phyloP scores from a whole-genome alignment of 2,329 filamentous ascomycete species.

The Paramyrothecium roridum region DNA sequence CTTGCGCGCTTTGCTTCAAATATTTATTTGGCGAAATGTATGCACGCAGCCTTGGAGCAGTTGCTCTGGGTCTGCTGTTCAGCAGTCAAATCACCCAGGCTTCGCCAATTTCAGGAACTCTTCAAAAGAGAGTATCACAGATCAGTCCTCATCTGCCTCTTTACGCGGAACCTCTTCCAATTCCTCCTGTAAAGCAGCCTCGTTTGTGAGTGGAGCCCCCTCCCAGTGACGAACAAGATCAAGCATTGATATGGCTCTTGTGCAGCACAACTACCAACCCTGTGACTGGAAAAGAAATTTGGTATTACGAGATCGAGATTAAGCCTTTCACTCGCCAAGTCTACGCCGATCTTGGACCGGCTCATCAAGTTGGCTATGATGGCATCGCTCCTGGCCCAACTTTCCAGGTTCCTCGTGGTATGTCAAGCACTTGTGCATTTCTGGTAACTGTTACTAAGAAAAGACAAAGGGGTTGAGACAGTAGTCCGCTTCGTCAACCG shows the following conservation, averaged over 20 bases:
- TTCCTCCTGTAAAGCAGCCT: not conserved
- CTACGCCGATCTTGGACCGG: conserved; percentile 28
- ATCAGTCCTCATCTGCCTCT: not conserved
- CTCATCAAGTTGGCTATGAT: conserved; percentile 45
- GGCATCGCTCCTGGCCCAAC: conserved; percentile 53
- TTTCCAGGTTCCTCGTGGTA: conserved; percentile 43
- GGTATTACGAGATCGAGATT: conserved; percentile 33
- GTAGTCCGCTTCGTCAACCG: conserved; percentile 54
- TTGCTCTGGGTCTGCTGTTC: not conserved
- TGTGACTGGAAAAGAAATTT: conserved; percentile 27
- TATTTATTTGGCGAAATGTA: not conserved
- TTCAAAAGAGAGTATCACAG: not conserved
- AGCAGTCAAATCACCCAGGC: not conserved
- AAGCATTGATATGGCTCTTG: not conserved
- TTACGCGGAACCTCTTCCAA: not conserved
- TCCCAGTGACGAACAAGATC: not conserved
- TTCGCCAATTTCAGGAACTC: not conserved
- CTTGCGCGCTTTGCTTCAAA: not conserved
- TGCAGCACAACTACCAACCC: conserved; percentile 25
- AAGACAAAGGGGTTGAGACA: conserved; percentile 31
- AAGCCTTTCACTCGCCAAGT: conserved; percentile 27
- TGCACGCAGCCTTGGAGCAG: not conserved
- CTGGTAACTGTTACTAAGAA: not conserved
- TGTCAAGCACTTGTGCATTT: too few species aligned
- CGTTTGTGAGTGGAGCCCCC: not conserved